Evolutionary conservation across 352 stramenopile genomes (phyloP).

Genomic region (Phytopythium boreale): DNA sequence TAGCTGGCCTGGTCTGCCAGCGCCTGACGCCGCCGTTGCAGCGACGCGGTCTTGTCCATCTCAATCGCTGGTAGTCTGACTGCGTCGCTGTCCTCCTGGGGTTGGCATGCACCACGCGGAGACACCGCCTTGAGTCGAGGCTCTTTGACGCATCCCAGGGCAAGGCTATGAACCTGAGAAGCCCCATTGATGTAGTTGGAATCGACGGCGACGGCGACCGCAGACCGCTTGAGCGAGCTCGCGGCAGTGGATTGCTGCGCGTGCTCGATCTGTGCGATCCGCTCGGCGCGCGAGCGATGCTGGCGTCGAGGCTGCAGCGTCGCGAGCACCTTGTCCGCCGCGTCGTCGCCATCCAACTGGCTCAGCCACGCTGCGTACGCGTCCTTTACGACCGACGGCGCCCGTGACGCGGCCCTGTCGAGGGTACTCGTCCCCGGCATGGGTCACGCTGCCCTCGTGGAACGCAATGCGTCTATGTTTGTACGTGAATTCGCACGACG

Average conservation of each 20-base stretch:
- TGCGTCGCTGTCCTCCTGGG: not conserved
- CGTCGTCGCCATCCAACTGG: constrained; percentile 37
- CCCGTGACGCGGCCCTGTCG: not conserved
- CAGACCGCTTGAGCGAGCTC: constrained; percentile 36
- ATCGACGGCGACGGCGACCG: not conserved
- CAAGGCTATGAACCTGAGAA: not conserved
- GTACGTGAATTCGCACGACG: not conserved
- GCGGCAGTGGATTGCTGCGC: constrained; percentile 46
- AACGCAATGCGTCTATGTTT: not conserved
- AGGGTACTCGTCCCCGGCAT: not conserved
- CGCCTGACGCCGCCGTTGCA: constrained; percentile 26
- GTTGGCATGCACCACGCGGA: not conserved
- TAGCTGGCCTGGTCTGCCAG: constrained; percentile 47
- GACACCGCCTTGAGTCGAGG: not conserved
- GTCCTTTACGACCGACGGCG: constrained; percentile 23
- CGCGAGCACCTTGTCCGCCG: constrained; percentile 24
- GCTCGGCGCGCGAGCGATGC: constrained; percentile 10
- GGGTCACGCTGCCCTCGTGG: not conserved
- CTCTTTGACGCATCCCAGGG: not conserved
- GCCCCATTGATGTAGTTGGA: not conserved
- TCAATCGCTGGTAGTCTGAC: not conserved
- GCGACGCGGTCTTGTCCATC: not conserved
- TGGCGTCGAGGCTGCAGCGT: not conserved
- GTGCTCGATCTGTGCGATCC: constrained; percentile 22
- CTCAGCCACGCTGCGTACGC: constrained; percentile 41